phyloP scores from a whole-genome alignment of 163 green algal genomes.

The Chlamydomonas reinhardtii region DNA sequence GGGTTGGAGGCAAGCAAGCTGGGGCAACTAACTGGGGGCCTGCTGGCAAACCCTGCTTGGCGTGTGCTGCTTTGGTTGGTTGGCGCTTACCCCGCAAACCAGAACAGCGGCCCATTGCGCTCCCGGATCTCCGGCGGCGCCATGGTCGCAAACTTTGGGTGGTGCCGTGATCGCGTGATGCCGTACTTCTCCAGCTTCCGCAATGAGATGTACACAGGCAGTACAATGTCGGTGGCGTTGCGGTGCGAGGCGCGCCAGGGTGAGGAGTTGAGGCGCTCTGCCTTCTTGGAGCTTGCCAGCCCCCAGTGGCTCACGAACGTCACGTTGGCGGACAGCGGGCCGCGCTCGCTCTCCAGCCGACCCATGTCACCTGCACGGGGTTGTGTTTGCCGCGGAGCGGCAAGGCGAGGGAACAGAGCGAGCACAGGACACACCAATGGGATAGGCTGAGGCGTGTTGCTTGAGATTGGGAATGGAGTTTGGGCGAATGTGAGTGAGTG shows the following conservation, averaged over 20 bases:
- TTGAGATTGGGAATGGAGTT: too few relatives aligned
- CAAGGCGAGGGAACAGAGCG: too few relatives aligned
- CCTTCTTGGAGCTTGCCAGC: constrained; percentile 20
- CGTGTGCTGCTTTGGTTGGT: too few relatives aligned
- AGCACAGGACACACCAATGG: too few relatives aligned
- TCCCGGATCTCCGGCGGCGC: not conserved
- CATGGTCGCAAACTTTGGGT: constrained; percentile 15
- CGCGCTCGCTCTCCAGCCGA: constrained; percentile 6
- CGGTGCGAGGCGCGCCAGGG: constrained; percentile 16
- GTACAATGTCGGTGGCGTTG: constrained; percentile 36
- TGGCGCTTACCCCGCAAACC: constrained; percentile 34
- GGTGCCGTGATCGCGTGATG: not conserved
- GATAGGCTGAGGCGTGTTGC: too few relatives aligned
- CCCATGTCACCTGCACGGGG: constrained; percentile 43
- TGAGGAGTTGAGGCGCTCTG: not conserved
- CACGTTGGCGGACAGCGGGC: not conserved
- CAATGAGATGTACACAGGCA: constrained; percentile 18
- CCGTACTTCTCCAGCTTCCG: constrained; percentile 14
- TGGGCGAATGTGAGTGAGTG: too few relatives aligned
- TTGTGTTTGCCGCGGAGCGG: too few relatives aligned
- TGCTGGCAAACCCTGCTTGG: too few relatives aligned
- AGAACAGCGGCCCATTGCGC: constrained; percentile 12
- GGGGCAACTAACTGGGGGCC: too few relatives aligned
- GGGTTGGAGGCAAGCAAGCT: too few relatives aligned
- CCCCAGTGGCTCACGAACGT: constrained; percentile 55